Base-by-base conservation (phyloP, 768 basidiomycete species). In the Trametes elegans region DNA sequence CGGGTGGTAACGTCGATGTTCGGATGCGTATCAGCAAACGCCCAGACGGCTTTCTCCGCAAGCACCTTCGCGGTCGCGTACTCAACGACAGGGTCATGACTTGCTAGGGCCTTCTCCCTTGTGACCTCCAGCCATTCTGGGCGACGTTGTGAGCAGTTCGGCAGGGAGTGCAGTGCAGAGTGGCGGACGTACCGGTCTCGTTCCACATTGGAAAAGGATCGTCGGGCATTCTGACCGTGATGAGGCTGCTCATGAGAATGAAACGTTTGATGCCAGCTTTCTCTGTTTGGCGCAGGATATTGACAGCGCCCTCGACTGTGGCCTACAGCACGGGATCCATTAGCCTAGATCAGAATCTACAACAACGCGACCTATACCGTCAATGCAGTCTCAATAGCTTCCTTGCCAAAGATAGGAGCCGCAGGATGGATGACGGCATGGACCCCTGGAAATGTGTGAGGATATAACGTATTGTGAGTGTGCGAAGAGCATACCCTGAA, bases 241-340 rank as follows among this genome's bases (percentile, higher is more conserved):
- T 19, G 6, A 55, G 44, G 32, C 64, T 67, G 54, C 67, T 66
- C 13, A 79, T 78, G 58, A 78, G 64, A 5, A 78, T 74, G 14
- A 81, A 71, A 7, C 77, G 68, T 65, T 74, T 70, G 65, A 81
- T 67, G 1, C 64, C 57, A 2, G 63, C 76, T n/a, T 75, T 62
- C 8, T 74, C 66, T 21, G 77, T 73, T 31, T 79, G 74, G 24
- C 66, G 62, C 61, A 79, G 72, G 19, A 79, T 60, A 36, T 69
- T 69, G 39, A 58, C 24, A 5, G 64, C 62, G 11, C 67, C 65
- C 7, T 57, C 58, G 6, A 63, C 47, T 3, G 66, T 59, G 2
- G 44, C 52, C 63, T 64, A 26, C 14, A 18, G 8, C 5, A 19
- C 2, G 2, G 18, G 18, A 28, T 3, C 10, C 7, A 7, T 38